Percentiles rank a stretch among this genome's conserved stretches.
phyloP scores from a whole-genome alignment of 2,329 filamentous ascomycete species.

The Myriosclerotinia scirpicola region DNA sequence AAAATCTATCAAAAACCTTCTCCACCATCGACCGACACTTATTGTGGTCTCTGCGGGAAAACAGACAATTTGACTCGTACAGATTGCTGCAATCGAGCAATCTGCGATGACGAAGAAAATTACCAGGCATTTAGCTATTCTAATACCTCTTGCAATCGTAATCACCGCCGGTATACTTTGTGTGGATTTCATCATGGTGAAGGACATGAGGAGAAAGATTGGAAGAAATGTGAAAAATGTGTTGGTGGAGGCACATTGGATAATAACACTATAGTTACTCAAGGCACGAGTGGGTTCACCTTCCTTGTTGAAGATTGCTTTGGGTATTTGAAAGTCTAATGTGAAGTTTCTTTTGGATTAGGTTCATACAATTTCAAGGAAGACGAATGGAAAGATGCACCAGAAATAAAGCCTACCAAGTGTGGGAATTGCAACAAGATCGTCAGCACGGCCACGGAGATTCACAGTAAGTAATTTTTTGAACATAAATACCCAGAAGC shows the following conservation, averaged over 20 bases:
- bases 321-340: not conserved
- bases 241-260: not conserved
- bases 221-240: not conserved
- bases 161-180: not conserved
- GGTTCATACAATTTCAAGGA: not conserved
- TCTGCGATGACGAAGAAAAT: not conserved
- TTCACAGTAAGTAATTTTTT: not conserved
- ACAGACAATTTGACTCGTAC: not conserved
- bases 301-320: too few species aligned
- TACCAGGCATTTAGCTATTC: not conserved
- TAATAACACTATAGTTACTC: not conserved
- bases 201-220: not conserved
- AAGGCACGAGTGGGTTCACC: not conserved
- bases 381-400: slow-evolving; percentile 8
- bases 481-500: not conserved
- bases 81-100: not conserved
- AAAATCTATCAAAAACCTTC: not conserved
- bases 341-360: not conserved
- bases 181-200: not conserved
- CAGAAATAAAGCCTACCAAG: not conserved
- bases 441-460: not conserved
- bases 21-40: not conserved
- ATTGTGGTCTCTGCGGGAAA: not conserved
- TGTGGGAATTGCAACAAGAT: not conserved
- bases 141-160: not conserved